phyloP scores from a whole-genome alignment of 768 basidiomycete species.

The Suillus luteus region DNA sequence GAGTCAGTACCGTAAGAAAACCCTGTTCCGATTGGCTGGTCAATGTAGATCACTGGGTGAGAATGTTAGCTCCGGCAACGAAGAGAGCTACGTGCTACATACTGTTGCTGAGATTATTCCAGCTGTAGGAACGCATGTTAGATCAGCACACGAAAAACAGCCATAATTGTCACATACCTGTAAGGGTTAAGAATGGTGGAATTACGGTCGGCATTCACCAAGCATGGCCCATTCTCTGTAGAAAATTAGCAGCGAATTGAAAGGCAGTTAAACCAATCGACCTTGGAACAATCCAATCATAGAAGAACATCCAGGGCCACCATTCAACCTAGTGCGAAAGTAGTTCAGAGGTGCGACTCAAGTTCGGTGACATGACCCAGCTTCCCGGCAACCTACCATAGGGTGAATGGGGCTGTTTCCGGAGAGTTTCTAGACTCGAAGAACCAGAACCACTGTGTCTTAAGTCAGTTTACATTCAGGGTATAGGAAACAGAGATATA shows the following conservation, averaged over 20 bases:
- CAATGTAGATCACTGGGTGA: constrained; percentile 63
- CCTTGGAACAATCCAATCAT: constrained; percentile 72
- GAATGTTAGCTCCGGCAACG: neutral
- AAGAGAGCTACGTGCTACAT: constrained; percentile 21
- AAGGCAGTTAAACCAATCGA: constrained; percentile 13
- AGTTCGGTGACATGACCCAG: neutral
- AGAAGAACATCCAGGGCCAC: constrained; percentile 63
- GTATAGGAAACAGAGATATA: constrained; percentile 24
- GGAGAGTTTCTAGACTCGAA: constrained; percentile 63
- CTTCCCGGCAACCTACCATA: constrained; percentile 48
- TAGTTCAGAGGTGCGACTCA: neutral
- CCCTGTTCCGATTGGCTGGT: constrained; percentile 68
- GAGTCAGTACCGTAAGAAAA: constrained; percentile 60
- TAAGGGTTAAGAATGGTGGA: constrained; percentile 62
- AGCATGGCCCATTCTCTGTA: constrained; percentile 65
- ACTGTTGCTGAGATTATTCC: constrained; percentile 73
- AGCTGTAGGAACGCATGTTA: constrained; percentile 37
- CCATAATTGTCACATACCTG: constrained; percentile 40
- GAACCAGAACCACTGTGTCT: constrained; percentile 73
- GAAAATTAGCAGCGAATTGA: neutral
- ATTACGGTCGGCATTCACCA: constrained; percentile 53
- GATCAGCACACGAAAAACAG: constrained; percentile 2
- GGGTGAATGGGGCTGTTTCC: constrained; percentile 63
- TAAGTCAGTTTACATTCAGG: neutral
- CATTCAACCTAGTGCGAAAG: constrained; percentile 46